phyloP scores from a whole-genome alignment of 2,329 filamentous ascomycete species.

The Aspergillus glaucus region DNA sequence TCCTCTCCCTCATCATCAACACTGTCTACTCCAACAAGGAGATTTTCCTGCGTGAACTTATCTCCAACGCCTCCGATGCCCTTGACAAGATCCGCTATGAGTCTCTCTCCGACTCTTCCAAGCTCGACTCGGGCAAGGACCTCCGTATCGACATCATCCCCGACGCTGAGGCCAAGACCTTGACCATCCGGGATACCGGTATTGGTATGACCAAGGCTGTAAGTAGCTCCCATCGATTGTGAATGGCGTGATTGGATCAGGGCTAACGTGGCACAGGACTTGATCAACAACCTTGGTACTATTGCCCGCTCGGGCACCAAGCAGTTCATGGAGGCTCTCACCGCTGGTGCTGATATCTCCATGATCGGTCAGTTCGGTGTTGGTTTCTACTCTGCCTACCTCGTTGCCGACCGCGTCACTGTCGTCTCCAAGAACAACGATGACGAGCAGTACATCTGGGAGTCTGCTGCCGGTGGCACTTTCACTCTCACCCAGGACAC shows the following conservation, averaged over 20 bases:
- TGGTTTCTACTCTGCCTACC: slow-evolving; percentile 99
- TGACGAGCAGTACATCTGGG: slow-evolving; percentile 99
- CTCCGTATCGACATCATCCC: slow-evolving; percentile 98
- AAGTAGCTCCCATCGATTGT: slow-evolving; percentile 44
- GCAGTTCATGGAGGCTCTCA: slow-evolving; percentile 99
- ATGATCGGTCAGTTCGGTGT: slow-evolving; percentile 99
- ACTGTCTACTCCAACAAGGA: slow-evolving; percentile 99
- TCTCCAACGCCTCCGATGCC: slow-evolving; percentile 98
- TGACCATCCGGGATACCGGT: slow-evolving; percentile 96
- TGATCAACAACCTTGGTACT: slow-evolving; percentile 99
- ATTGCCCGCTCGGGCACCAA: slow-evolving; percentile 99
- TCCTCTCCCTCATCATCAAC: slow-evolving; percentile 99
- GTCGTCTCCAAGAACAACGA: slow-evolving; percentile 99
- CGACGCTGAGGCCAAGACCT: slow-evolving; percentile 93
- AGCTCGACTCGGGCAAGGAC: slow-evolving; percentile 96
- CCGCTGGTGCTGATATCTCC: slow-evolving; percentile 96
- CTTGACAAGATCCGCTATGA: slow-evolving; percentile 99
- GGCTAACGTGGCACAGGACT: slow-evolving; percentile 53
- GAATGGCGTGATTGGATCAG: not conserved
- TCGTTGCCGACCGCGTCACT: slow-evolving; percentile 92
- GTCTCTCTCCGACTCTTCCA: slow-evolving; percentile 90
- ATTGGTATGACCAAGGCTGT: slow-evolving; percentile 99
- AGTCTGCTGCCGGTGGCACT: slow-evolving; percentile 93
- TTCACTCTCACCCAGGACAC: slow-evolving; percentile 90
- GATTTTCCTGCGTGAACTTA: slow-evolving; percentile 97